phyloP scores from a whole-genome alignment of 495 filamentous ascomycete species.

The Bacidia rubella region DNA sequence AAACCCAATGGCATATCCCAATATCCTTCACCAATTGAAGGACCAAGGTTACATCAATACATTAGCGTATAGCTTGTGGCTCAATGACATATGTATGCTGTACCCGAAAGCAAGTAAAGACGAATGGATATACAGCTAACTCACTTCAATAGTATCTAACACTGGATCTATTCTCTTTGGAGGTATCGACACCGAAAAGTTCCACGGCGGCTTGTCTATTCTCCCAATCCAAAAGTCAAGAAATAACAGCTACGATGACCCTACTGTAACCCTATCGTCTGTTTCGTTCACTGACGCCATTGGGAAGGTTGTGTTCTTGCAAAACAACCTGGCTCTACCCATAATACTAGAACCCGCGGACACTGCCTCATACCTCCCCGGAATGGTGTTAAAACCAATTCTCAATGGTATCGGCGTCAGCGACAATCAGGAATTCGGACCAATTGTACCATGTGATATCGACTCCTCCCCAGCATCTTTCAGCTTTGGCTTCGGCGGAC shows the following conservation, averaged over 20 bases:
- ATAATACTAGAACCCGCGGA: constrained; percentile 70
- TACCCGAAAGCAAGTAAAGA: constrained; percentile 10
- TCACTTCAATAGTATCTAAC: constrained; percentile 28
- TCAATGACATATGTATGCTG: constrained; percentile 58
- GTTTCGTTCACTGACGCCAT: constrained; percentile 35
- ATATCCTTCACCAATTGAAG: too few relatives aligned
- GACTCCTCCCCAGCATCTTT: constrained; percentile 38
- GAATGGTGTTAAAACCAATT: constrained; percentile 43
- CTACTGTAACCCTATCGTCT: constrained; percentile 59
- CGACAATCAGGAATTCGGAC: constrained; percentile 39
- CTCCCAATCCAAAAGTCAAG: constrained; percentile 49
- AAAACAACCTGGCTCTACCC: constrained; percentile 38
- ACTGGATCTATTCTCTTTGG: constrained; percentile 72
- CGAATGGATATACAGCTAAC: constrained; percentile 2
- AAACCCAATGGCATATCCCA: too few relatives aligned
- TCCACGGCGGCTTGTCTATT: constrained; percentile 47
- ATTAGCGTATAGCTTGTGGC: constrained; percentile 69
- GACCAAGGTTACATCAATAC: constrained; percentile 51
- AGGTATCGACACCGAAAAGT: constrained; percentile 65
- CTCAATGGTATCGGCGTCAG: constrained; percentile 46
- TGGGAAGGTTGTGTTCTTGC: constrained; percentile 28
- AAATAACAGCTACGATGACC: constrained; percentile 41
- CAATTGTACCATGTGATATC: constrained; percentile 53
- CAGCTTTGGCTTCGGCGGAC: constrained; percentile 46
- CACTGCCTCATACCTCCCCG: constrained; percentile 62